These are phyloP conservation scores for Pleurotus ostreatus DNA, from an alignment of 768 basidiomycete species.

Conservation along the genomic window DNA sequence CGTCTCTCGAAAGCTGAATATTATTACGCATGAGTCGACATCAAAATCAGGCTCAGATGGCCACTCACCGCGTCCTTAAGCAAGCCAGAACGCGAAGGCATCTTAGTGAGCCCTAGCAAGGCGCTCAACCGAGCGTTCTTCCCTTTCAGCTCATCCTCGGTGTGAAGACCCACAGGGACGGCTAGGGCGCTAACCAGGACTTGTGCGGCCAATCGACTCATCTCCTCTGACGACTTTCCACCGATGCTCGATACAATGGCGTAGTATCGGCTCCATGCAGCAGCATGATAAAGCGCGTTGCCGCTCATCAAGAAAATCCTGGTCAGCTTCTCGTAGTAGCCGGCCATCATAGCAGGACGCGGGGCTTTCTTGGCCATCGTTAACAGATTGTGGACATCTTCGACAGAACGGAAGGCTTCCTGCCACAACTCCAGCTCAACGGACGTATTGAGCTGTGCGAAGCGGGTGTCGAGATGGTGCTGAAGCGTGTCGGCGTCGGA, in stretches of 20 bases:
- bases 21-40: background rate
- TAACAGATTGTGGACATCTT: slow-evolving; percentile 95
- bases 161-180: slow-evolving; percentile 74
- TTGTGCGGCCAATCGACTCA: slow-evolving; percentile 79
- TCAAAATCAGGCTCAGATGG: background rate
- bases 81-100: slow-evolving; percentile 84
- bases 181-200: slow-evolving; percentile 91
- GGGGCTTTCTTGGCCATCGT: slow-evolving; percentile 92
- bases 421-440: slow-evolving; percentile 99
- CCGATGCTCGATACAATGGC: slow-evolving; percentile 67
- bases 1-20: slow-evolving; percentile 71
- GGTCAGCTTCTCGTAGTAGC: slow-evolving; percentile 97
- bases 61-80: slow-evolving; percentile 79
- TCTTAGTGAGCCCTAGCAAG: slow-evolving; percentile 76
- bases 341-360: slow-evolving; percentile 95
- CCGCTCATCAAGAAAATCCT: slow-evolving; percentile 95
- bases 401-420: slow-evolving; percentile 96
- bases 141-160: slow-evolving; percentile 47
- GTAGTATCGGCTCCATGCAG: slow-evolving; percentile 90
- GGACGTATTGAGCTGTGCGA: slow-evolving; percentile 93
- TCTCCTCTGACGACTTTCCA: slow-evolving; percentile 73
- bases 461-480: slow-evolving; percentile 94
- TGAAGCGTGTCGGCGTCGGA: slow-evolving; percentile 93
- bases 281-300: slow-evolving; percentile 93
- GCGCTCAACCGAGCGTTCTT: slow-evolving; percentile 79